These are phyloP conservation scores for Lipomyces sp. DNA, from an alignment of 805 yeast species.

Conservation along the genomic window DNA sequence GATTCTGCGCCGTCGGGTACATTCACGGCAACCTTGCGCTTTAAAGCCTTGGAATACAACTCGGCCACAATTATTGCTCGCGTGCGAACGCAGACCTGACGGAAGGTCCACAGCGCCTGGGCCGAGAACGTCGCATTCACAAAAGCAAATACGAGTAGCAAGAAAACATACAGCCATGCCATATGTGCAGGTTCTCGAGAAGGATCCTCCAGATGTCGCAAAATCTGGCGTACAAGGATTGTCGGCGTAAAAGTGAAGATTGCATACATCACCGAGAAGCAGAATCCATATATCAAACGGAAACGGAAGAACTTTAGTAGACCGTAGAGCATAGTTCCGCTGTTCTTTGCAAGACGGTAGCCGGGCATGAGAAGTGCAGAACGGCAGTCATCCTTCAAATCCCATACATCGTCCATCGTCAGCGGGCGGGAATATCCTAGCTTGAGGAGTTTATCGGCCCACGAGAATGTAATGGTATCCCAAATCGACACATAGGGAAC, in stretches of 20 bases:
- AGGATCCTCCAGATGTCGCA: constrained; percentile 84
- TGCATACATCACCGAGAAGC: constrained; percentile 28
- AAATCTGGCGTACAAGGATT: constrained; percentile 70
- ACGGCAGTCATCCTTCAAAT: constrained; percentile 76
- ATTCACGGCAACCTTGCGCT: constrained; percentile 57
- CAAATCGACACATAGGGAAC: constrained; percentile 71
- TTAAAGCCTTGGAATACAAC: constrained; percentile 88
- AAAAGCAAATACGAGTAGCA: constrained; percentile 68
- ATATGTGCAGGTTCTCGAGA: constrained; percentile 61
- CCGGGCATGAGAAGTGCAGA: constrained; percentile 68
- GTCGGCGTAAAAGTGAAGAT: constrained; percentile 77
- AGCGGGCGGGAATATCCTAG: constrained; percentile 63
- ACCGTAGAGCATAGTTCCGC: constrained; percentile 28
- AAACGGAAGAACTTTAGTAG: constrained; percentile 17
- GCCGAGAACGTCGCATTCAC: constrained; percentile 68
- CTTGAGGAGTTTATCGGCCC: constrained; percentile 75
- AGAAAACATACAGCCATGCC: constrained; percentile 86
- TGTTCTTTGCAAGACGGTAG: constrained; percentile 24
- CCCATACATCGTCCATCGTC: constrained; percentile 76
- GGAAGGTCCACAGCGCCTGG: constrained; percentile 83
- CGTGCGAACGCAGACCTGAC: constrained; percentile 90
- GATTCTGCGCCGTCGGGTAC: constrained; percentile 28
- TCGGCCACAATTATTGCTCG: constrained; percentile 88
- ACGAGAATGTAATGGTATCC: constrained; percentile 67
- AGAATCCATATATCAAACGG: constrained; percentile 22